Evolutionary conservation across 1,284 basidiomycete genomes (phyloP).

Genomic region (Rhodotorula sp.): DNA sequence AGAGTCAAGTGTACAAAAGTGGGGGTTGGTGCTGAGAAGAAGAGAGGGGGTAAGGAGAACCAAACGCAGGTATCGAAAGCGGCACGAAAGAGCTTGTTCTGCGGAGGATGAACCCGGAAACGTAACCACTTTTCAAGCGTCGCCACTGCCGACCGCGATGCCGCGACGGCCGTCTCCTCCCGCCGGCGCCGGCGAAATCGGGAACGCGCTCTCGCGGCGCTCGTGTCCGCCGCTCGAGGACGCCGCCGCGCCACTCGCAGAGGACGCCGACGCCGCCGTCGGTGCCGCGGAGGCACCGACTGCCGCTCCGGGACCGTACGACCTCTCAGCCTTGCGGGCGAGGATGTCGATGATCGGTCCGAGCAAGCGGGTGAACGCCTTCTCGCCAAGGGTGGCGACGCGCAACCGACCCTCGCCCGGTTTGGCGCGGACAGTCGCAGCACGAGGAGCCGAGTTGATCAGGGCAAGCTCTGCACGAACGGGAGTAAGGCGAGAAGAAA

Average conservation of each 20-base stretch:
- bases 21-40: neutral
- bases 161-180: conserved; percentile 3
- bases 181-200: conserved; percentile 1
- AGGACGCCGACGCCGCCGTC: neutral
- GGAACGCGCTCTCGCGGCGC: conserved; percentile 22
- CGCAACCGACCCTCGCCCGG: conserved; percentile 60
- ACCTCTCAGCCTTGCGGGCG: conserved; percentile 35
- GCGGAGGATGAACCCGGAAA: neutral
- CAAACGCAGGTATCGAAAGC: neutral
- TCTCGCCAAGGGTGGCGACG: conserved; percentile 88
- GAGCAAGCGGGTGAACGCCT: conserved; percentile 89
- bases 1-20: neutral
- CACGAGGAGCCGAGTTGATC: conserved; percentile 78
- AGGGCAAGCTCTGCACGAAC: conserved; percentile 68
- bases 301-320: conserved; percentile 30
- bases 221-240: conserved; percentile 13
- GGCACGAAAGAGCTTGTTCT: neutral
- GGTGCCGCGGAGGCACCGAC: conserved; percentile 1
- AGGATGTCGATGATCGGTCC: conserved; percentile 85
- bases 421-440: conserved; percentile 86
- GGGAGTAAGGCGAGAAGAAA: neutral
- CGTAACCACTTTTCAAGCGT: neutral
- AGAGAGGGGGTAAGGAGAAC: neutral
- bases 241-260: neutral
- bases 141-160: conserved; percentile 15